A percentile compares a stretch with the other conserved stretches of the same genome.
Evolutionary conservation across 108 stramenopile genomes (phyloP).

Genomic region (Cylindrotheca closterium): DNA sequence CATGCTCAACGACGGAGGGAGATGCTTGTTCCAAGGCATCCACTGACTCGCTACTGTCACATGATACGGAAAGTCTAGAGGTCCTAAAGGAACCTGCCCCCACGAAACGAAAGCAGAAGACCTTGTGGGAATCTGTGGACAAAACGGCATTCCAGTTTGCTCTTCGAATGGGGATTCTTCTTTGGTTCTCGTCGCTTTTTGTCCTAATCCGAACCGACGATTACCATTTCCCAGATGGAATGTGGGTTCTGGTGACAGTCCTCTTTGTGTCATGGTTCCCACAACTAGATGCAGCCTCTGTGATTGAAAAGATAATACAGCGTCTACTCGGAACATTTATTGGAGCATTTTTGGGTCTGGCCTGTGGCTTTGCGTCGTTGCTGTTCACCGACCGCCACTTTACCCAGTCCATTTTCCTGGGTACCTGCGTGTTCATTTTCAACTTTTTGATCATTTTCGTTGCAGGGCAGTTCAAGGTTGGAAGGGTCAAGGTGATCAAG

Average conservation of each 20-base stretch:
- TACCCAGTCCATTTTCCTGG: slow-evolving; percentile 18
- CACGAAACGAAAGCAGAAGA: slow-evolving; percentile 2
- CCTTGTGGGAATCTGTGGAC: slow-evolving; percentile 16
- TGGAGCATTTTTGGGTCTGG: slow-evolving; percentile 29
- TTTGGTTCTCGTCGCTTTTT: slow-evolving; percentile 27
- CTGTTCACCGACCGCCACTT: background rate
- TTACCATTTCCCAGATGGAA: slow-evolving; percentile 17
- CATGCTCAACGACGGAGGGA: too few relatives aligned
- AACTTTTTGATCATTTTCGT: slow-evolving; percentile 21
- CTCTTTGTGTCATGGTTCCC: slow-evolving; percentile 41
- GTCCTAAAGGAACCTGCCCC: background rate
- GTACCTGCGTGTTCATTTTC: slow-evolving; percentile 9
- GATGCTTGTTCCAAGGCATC: background rate
- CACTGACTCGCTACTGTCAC: background rate
- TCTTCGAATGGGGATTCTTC: slow-evolving; percentile 19
- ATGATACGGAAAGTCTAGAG: slow-evolving; percentile 1
- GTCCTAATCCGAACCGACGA: slow-evolving; percentile 12
- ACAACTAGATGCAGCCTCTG: slow-evolving; percentile 30
- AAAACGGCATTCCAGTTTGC: slow-evolving; percentile 27
- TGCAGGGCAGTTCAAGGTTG: slow-evolving; percentile 16
- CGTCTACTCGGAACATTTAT: slow-evolving; percentile 32
- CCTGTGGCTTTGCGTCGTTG: slow-evolving; percentile 26
- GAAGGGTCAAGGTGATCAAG: slow-evolving; percentile 12
- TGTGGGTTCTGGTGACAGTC: slow-evolving; percentile 36
- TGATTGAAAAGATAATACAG: slow-evolving; percentile 35